phyloP scores from a whole-genome alignment of 2,329 filamentous ascomycete species.

The Cordyceps javanica region DNA sequence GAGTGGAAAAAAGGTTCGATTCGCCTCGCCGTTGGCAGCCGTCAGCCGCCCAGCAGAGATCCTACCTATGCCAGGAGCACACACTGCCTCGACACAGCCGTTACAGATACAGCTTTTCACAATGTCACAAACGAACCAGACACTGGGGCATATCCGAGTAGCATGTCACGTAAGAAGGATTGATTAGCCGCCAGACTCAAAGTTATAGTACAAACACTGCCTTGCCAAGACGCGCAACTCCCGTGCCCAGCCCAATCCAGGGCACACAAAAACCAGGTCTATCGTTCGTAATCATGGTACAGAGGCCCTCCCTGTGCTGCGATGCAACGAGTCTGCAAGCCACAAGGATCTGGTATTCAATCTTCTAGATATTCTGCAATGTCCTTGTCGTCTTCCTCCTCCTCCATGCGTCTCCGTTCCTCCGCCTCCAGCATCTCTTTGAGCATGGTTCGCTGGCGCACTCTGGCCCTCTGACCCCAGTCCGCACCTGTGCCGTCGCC shows the following conservation, averaged over 20 bases:
- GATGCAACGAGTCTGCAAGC: background rate
- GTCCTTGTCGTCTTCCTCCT: conserved; percentile 67
- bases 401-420: conserved; percentile 47
- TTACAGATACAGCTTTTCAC: no score
- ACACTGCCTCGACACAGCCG: no score
- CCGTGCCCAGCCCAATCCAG: background rate
- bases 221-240: background rate
- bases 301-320: background rate
- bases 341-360: conserved; percentile 21
- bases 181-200: background rate
- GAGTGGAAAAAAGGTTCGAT: no score
- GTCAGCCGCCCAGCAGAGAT: no score
- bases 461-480: conserved; percentile 67
- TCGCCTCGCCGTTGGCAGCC: no score
- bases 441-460: conserved; percentile 58
- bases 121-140: no score
- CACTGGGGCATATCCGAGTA: no score
- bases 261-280: conserved; percentile 4
- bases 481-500: conserved; percentile 43
- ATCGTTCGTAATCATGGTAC: conserved; percentile 5
- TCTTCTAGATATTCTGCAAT: conserved; percentile 65
- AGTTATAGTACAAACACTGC: background rate
- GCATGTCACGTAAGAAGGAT: background rate
- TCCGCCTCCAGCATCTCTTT: conserved; percentile 61
- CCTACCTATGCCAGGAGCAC: no score